Base-by-base conservation (phyloP, 2,329 filamentous ascomycete genomes). In the Ophiostoma sp. region DNA sequence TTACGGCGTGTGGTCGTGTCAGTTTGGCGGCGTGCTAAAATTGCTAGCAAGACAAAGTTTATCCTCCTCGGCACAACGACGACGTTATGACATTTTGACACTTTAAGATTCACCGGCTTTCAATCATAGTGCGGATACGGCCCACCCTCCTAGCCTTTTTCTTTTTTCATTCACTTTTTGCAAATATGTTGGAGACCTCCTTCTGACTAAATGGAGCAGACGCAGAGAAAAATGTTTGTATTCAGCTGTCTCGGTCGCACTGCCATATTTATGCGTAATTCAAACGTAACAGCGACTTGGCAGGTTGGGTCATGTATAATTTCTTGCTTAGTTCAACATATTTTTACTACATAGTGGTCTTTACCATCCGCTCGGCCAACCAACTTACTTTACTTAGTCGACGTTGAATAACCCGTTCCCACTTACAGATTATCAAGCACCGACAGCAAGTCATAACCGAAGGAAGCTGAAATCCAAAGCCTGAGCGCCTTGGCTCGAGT, bases 181-280 rank as follows among this genome's bases (percentile, higher is more conserved):
- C n/a, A 52, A 14, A 18, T 55, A 27, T 55, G 18, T 18, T 55
- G 49, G 49, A 55, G 49, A 55, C 18, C 27, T 55, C 27, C 8
- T 9, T 11, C 49, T 55, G 49, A 18, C 18, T n/a, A 55, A 7
- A 18, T 18, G 49, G 49, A 55, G 49, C 18, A 55, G 14, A 55
- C 27, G 27, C 27, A 27, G 27, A 27, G 27, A 27, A 27, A 27
- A 27, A 55, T 55, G 49, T 18, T 55, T 55, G 49, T n/a, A 55
- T 55, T 55, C 49, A 55, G 49, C 49, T 55, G 49, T 9, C 49
- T 55, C 49, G 18, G 49, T 55, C 49, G 27, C 49, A 55, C 49
- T 27, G n/a, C 18, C 18, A 18, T 55, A 27, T 11, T 55, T n/a
- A 47, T 12, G n/a, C 12, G 45, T 47, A 3, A 14, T 47, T 14